Percentiles rank a stretch among this genome's conserved stretches.
Conservation (phyloP, 306 rosid genomes). For the Acacia acuminata region DNA sequence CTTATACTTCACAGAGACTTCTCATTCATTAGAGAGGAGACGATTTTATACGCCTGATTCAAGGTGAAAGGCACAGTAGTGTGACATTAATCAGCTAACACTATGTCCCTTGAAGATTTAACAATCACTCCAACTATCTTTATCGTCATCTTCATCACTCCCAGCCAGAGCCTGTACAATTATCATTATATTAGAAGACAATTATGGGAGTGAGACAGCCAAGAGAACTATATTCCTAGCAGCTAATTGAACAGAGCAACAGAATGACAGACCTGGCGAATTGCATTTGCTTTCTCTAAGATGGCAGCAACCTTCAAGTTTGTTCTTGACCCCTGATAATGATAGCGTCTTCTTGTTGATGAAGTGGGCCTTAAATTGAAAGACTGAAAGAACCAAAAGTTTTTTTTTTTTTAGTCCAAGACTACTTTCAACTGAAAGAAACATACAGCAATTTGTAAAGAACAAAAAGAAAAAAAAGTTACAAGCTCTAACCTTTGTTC, state of each 20-base stretch:
- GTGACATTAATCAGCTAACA: constrained; percentile 15
- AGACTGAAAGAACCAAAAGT: constrained; percentile 51
- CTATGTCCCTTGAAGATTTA: constrained; percentile 30
- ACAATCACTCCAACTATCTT: constrained; percentile 83
- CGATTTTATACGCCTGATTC: constrained; percentile 28
- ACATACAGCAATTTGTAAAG: constrained; percentile 9
- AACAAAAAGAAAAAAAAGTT: constrained; percentile 11
- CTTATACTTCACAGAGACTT: constrained; percentile 26
- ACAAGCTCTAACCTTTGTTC: constrained; percentile 72
- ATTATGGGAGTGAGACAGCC: not conserved
- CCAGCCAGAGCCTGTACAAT: constrained; percentile 76
- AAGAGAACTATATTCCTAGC: not conserved
- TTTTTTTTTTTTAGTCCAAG: not conserved
- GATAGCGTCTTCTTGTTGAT: constrained; percentile 59
- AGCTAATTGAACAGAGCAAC: constrained; percentile 10
- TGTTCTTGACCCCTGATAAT: constrained; percentile 73
- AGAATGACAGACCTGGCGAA: constrained; percentile 83
- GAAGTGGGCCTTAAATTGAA: constrained; percentile 89
- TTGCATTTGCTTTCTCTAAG: constrained; percentile 85
- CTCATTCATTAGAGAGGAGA: constrained; percentile 26
- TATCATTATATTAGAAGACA: constrained; percentile 25
- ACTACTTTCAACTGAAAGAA: constrained; percentile 19
- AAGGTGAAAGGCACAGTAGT: constrained; percentile 15
- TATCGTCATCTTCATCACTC: constrained; percentile 87
- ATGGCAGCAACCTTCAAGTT: constrained; percentile 91